Evolutionary conservation across 768 basidiomycete genomes (phyloP), one percentile per base, ranked within the genome.

Genomic region (Suillus placidus): DNA sequence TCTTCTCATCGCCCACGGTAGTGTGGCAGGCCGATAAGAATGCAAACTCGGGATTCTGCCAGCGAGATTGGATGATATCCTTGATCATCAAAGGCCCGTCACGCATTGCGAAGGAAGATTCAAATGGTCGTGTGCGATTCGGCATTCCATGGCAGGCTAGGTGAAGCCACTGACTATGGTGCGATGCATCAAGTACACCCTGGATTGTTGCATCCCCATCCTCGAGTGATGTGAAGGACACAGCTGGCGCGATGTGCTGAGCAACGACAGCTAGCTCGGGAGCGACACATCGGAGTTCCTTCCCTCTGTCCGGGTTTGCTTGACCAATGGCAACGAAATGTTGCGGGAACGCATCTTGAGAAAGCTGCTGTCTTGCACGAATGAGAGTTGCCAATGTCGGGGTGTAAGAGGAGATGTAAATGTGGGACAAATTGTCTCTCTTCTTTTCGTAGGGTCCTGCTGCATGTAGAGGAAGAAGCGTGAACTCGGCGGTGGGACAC

Each of bases 391-490:
- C 61, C 6, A 78, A 26, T 0, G 75, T 74, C 0, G 77, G 78
- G 3, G 76, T 79, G 49, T 80, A 79, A 16, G 78, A 79, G 9
- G 79, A 79, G 30, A 79, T 42, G 43, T 73, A 71, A 20, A 75
- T 47, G 47, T 68, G 61, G 7, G 69, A 12, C 62, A 70, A 54
- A 62, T 66, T 67, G 8, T 40, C 26, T 0, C 18, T 60, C 3
- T 63, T 55, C 32, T 61, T 64, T 55, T 69, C 71, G 43, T 74
- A 77, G 1, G 73, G 67, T 0, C 78, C 78, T 1, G 78, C 73
- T 2, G 73, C 77, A 34, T 78, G 78, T 38, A 78, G 61, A 3
- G 77, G 78, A 35, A 78, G 68, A 4, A 74, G 69, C 1, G 71
- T 64, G n/a, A 77, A 61, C 32, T 67, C 69, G 4, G 76, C 73